Evolutionary conservation across 495 filamentous ascomycete species (phyloP).

Genomic region (Usnea hakonensis): DNA sequence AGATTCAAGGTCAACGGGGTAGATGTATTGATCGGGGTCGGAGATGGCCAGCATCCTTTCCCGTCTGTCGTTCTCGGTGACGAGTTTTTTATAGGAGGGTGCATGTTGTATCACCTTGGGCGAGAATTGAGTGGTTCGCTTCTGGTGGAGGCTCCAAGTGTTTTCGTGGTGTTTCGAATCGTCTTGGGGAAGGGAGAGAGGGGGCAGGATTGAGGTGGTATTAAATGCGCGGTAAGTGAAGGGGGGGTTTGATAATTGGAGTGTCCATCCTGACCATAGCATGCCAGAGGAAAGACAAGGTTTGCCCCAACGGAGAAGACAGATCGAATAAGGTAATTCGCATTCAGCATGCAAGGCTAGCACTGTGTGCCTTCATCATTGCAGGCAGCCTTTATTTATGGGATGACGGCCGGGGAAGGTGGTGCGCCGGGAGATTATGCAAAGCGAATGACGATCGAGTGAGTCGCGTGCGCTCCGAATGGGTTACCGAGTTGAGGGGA

Average conservation of each 20-base stretch:
- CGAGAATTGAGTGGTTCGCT: conserved; percentile 18
- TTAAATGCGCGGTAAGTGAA: conserved; percentile 11
- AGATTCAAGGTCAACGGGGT: conserved; percentile 20
- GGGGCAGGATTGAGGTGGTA: neutral
- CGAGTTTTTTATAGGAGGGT: conserved; percentile 17
- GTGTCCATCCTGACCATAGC: conserved; percentile 11
- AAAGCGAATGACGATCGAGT: neutral
- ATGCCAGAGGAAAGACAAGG: conserved; percentile 4
- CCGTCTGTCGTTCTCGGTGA: conserved; percentile 19
- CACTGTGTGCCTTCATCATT: conserved; percentile 5
- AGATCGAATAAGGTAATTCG: neutral
- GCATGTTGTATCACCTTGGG: conserved; percentile 13
- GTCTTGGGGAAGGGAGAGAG: too few species aligned
- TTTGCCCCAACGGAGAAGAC: neutral
- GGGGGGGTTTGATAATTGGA: conserved; percentile 7
- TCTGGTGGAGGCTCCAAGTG: conserved; percentile 1
- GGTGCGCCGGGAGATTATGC: neutral
- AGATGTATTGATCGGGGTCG: conserved; percentile 15
- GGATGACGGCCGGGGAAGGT: neutral
- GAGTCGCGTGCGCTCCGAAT: conserved; percentile 3
- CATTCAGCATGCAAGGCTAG: conserved; percentile 7
- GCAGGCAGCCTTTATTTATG: neutral
- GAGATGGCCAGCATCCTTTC: conserved; percentile 23
- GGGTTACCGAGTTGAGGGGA: too few species aligned
- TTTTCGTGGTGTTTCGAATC: conserved; percentile 7